These are phyloP conservation scores for Plasmodium relictum DNA, from an alignment of 169 alveolate species.

Conservation along the genomic window DNA sequence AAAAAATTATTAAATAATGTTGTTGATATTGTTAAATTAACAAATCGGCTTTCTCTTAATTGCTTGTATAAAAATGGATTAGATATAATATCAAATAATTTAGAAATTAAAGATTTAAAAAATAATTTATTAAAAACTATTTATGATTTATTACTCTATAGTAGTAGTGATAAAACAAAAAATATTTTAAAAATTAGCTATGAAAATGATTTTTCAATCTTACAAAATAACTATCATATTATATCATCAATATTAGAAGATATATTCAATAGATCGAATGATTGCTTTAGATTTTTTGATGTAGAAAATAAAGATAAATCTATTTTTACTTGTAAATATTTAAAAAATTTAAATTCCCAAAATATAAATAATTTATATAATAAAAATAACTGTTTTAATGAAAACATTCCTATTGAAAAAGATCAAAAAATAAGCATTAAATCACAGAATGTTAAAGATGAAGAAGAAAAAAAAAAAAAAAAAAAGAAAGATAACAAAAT, in stretches of 20 bases:
- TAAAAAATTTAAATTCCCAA: background rate
- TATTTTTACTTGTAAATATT: constrained; percentile 1
- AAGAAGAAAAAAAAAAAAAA: background rate
- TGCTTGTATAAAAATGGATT: constrained; percentile 58
- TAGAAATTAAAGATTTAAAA: constrained; percentile 41
- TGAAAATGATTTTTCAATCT: background rate
- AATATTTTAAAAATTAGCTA: background rate
- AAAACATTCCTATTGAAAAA: no score
- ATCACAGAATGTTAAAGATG: no score
- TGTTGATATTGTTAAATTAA: constrained; percentile 59
- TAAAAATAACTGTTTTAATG: background rate
- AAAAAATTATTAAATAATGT: constrained; percentile 47
- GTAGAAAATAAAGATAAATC: constrained; percentile 18
- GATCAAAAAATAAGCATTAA: no score
- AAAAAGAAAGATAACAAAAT: background rate
- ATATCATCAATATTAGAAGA: constrained; percentile 45
- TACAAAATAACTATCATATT: constrained; percentile 44
- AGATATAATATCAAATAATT: constrained; percentile 14
- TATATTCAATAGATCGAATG: constrained; percentile 13
- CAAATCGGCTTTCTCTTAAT: constrained; percentile 29
- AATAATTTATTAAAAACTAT: constrained; percentile 26
- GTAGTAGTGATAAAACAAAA: constrained; percentile 29
- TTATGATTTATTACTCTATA: constrained; percentile 44
- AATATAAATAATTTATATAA: background rate
- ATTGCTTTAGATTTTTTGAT: constrained; percentile 23